Base-by-base conservation (phyloP, 192 early-diverging fungal genomes). In the Backusella psychrophila region DNA sequence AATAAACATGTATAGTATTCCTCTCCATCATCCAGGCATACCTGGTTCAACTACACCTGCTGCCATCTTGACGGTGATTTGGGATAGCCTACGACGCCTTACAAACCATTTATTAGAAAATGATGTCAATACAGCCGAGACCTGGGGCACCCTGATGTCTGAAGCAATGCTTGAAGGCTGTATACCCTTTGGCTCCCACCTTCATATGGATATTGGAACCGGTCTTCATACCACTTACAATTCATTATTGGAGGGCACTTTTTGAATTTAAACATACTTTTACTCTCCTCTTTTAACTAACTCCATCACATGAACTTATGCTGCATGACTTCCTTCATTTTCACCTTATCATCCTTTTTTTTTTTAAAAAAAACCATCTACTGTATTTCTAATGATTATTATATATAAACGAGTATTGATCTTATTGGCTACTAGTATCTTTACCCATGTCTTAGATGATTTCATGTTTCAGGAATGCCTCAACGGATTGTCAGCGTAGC, bases 81-180 rank as follows among this genome's bases (percentile, higher is more conserved):
- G 82, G 82, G 35, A 73, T 36, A 76, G 74, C 35, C 36, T 83
- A 19, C 66, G 78, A 35, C 78, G 82, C 1, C 63, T 83, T 6
- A 83, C 82, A 29, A 80, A 66, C 19, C 82, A 80, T 63, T 35
- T 78, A 56, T 76, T 83, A 8, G 82, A 83, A 59, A 82, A 82
- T 36, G 82, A 83, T 63, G 74, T 73, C 5, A 74, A 74, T 56
- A 68, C 82, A 38, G 42, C 78, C n/a, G 82, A 83, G 0, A 77
- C 82, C 23, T 69, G 79, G 4, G 73, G 75, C 35, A 71, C 75
- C 0, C 72, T 83, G 4, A 63, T 80, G 17, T 74, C 75, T 3
- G 82, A 83, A 74, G 82, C 82, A 5, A 49, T 76, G 15, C 17
- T 83, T 15, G 82, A 83, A 71, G 82, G 82, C 5, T 80, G 75